Conservation (phyloP, 2,329 filamentous ascomycete genomes). For the Diaporthe nobilis region DNA sequence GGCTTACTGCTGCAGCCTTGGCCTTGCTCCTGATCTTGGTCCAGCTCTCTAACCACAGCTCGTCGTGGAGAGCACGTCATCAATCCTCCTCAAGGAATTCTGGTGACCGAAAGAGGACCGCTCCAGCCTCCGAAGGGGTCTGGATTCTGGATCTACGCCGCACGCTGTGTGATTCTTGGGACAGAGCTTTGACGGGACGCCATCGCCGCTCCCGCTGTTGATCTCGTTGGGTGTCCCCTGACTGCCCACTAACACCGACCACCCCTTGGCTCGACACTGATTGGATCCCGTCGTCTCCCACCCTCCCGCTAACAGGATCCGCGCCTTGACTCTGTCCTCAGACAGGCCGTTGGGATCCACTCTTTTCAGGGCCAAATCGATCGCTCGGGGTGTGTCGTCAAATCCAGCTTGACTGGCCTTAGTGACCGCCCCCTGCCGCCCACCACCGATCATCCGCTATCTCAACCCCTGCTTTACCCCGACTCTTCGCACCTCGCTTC, state of each 20-base stretch:
- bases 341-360: conserved; percentile 37
- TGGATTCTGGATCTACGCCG: conserved; percentile 25
- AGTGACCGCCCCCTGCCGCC: conserved; percentile 13
- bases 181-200: conserved; percentile 38
- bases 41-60: neutral
- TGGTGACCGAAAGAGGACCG: conserved; percentile 14
- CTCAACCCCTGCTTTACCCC: conserved; percentile 36
- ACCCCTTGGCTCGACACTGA: conserved; percentile 40
- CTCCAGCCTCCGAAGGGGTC: conserved; percentile 17
- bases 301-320: conserved; percentile 36
- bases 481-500: conserved; percentile 37
- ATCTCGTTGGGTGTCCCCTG: conserved; percentile 35
- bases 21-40: conserved; percentile 14
- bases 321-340: conserved; percentile 31
- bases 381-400: conserved; percentile 31
- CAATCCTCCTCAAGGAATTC: conserved; percentile 14
- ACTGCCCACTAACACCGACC: conserved; percentile 20
- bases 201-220: conserved; percentile 23
- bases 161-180: conserved; percentile 27
- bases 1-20: conserved; percentile 27
- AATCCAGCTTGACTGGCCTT: conserved; percentile 23
- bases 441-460: conserved; percentile 34
- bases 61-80: conserved; percentile 7
- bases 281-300: conserved; percentile 39
- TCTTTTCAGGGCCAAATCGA: conserved; percentile 39